Evolutionary conservation across 2,329 filamentous ascomycete genomes (phyloP).

Genomic region (Magnaporthiopsis incrustans): DNA sequence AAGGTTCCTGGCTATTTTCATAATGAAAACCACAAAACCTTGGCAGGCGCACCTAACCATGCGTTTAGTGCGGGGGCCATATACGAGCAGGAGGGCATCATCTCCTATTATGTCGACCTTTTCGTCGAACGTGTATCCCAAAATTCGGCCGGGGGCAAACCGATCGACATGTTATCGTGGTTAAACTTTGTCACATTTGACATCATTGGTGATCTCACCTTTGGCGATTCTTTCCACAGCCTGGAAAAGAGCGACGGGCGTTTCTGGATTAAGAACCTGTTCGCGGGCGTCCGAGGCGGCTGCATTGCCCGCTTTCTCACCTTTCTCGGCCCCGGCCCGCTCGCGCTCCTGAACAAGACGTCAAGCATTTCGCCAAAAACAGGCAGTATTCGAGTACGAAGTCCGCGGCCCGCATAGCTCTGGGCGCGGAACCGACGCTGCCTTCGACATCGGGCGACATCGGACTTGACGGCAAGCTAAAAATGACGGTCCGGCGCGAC

Average conservation of each 20-base stretch:
- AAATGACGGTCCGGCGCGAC: neutral
- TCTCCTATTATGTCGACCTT: conserved; percentile 13
- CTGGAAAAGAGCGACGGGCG: conserved; percentile 5
- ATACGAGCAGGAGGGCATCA: conserved; percentile 17
- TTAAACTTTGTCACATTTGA: conserved; percentile 17
- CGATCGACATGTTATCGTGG: conserved; percentile 17
- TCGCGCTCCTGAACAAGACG: too few relatives aligned
- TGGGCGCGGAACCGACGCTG: neutral
- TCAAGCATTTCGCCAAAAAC: neutral
- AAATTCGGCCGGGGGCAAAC: conserved; percentile 8
- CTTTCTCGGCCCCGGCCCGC: too few relatives aligned
- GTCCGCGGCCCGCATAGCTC: neutral
- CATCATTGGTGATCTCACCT: conserved; percentile 15
- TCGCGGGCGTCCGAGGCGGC: too few relatives aligned
- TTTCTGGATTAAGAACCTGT: too few relatives aligned
- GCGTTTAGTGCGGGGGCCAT: conserved; percentile 21
- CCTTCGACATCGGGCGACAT: too few relatives aligned
- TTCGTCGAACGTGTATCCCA: conserved; percentile 13
- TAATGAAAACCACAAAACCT: conserved; percentile 11
- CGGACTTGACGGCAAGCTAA: neutral
- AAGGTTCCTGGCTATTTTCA: neutral
- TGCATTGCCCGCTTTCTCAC: too few relatives aligned
- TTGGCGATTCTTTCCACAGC: conserved; percentile 13
- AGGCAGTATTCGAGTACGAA: neutral
- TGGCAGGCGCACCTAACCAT: conserved; percentile 16